These are phyloP conservation scores for Fusarium buxicola DNA, from an alignment of 2,329 filamentous ascomycete species.

Conservation along the genomic window DNA sequence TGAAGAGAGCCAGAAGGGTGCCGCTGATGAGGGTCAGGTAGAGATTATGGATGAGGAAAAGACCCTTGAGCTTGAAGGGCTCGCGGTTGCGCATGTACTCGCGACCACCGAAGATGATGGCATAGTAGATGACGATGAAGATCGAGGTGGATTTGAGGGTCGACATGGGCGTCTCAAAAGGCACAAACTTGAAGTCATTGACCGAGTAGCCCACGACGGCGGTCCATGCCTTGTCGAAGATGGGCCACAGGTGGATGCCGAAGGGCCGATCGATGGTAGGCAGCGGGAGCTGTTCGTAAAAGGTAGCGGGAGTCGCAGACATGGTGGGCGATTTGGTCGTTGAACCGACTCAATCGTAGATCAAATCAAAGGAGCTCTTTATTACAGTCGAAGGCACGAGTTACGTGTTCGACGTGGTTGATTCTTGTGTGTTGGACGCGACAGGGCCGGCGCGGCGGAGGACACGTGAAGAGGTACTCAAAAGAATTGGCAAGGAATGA, in stretches of 20 bases:
- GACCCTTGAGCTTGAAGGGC: constrained; percentile 85
- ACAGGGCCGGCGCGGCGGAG: constrained; percentile 42
- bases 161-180: constrained; percentile 87
- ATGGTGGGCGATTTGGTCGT: constrained; percentile 47
- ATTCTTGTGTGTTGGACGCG: constrained; percentile 31
- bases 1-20: constrained; percentile 82
- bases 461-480: constrained; percentile 34
- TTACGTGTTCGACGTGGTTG: constrained; percentile 39
- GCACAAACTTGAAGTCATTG: constrained; percentile 85
- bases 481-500: constrained; percentile 51
- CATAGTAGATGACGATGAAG: constrained; percentile 89
- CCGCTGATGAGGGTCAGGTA: constrained; percentile 88
- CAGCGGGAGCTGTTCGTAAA: constrained; percentile 69
- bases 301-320: constrained; percentile 55
- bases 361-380: constrained; percentile 16
- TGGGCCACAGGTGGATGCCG: constrained; percentile 90
- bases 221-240: constrained; percentile 90
- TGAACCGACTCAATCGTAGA: constrained; percentile 23
- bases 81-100: constrained; percentile 90
- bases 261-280: constrained; percentile 94
- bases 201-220: constrained; percentile 82
- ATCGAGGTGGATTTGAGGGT: constrained; percentile 85
- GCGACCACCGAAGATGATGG: constrained; percentile 91
- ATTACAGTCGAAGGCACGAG: constrained; percentile 24
- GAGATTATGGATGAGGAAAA: constrained; percentile 98